These are phyloP conservation scores for Rhizopus stolonifer DNA, from an alignment of 371 early-diverging fungal genomes.

Conservation along the genomic window DNA sequence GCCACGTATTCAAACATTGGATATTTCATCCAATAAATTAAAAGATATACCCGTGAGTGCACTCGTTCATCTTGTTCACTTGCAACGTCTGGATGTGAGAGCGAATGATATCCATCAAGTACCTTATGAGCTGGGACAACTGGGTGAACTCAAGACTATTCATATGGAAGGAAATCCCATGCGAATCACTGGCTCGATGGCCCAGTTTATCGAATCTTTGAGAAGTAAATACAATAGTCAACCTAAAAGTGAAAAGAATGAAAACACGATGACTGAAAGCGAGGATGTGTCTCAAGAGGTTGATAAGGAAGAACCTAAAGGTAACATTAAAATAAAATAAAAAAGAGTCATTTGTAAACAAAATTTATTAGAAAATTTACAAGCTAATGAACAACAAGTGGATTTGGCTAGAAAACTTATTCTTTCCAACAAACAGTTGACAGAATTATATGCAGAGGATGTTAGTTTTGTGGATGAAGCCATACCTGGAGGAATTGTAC, in stretches of 20 bases:
- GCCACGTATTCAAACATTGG: conserved; percentile 59
- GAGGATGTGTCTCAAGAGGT: neutral
- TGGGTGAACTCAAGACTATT: conserved; percentile 49
- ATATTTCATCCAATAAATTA: conserved; percentile 64
- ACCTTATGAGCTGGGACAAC: conserved; percentile 55
- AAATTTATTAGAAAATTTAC: neutral
- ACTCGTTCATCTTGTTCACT: conserved; percentile 38
- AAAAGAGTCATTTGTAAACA: neutral
- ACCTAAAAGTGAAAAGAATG: conserved; percentile 6
- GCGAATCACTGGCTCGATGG: conserved; percentile 46
- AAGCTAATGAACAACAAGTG: neutral
- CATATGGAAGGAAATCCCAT: conserved; percentile 62
- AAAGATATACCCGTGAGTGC: conserved; percentile 48
- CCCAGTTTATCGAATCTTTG: conserved; percentile 51
- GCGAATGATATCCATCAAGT: conserved; percentile 56
- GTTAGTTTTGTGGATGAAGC: conserved; percentile 16
- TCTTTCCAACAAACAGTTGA: conserved; percentile 41
- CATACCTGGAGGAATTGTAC: conserved; percentile 17
- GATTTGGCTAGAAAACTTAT: conserved; percentile 35
- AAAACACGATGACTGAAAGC: neutral
- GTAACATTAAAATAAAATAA: neutral
- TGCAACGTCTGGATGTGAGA: conserved; percentile 62
- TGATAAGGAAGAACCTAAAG: neutral
- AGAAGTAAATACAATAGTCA: conserved; percentile 26
- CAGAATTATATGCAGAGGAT: conserved; percentile 31